These are phyloP conservation scores for Gloeophyllum trabeum DNA, from an alignment of 768 basidiomycete genomes.

Conservation along the genomic window DNA sequence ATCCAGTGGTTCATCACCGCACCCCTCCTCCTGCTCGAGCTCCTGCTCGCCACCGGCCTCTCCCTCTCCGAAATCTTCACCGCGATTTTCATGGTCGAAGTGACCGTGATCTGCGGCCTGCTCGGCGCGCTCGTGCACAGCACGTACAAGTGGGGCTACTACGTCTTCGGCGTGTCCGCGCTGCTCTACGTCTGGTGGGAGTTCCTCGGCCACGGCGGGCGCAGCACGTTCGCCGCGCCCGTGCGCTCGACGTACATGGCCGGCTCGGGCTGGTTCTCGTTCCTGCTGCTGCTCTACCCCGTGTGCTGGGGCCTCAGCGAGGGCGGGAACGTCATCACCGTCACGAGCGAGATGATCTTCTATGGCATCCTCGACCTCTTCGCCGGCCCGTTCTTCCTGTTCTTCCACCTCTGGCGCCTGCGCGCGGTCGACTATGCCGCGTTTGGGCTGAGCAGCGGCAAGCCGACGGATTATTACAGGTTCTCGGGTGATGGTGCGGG, in stretches of 20 bases:
- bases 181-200: conserved; percentile 39
- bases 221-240: conserved; percentile 15
- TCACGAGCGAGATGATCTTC: conserved; percentile 41
- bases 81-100: conserved; percentile 33
- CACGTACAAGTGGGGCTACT: conserved; percentile 46
- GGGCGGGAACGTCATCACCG: conserved; percentile 37
- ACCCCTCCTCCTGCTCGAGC: conserved; percentile 34
- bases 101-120: conserved; percentile 32
- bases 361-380: conserved; percentile 37
- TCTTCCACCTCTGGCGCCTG: conserved; percentile 17
- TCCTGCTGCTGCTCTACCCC: conserved; percentile 48
- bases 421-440: conserved; percentile 14
- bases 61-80: conserved; percentile 36
- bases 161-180: conserved; percentile 30
- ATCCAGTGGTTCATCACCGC: conserved; percentile 49
- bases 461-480: neutral
- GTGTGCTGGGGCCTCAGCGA: conserved; percentile 46
- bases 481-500: neutral
- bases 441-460: conserved; percentile 7
- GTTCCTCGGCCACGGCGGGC: conserved; percentile 16
- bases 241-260: conserved; percentile 17
- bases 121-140: conserved; percentile 39
- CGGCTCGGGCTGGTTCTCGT: conserved; percentile 33
- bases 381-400: conserved; percentile 26
- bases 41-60: conserved; percentile 34